Base-by-base conservation (phyloP, 2,329 filamentous ascomycete genomes). In the Colletotrichum musae region DNA sequence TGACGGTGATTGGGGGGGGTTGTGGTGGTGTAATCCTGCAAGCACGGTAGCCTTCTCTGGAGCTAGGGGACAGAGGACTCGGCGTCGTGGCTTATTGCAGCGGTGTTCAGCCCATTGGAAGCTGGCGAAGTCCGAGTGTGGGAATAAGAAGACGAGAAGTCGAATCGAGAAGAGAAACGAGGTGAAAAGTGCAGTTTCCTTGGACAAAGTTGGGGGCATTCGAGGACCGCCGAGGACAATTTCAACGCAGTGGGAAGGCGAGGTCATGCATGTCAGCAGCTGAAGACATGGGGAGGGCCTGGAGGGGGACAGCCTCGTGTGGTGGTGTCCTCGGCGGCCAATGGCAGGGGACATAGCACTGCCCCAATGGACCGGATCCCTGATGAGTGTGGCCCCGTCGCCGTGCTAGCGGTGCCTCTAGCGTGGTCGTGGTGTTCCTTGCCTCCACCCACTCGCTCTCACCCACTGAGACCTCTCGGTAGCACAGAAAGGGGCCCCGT, bases 241-340 rank as follows among this genome's bases (percentile, higher is more conserved):
- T 68, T 68, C 48, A 52, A 52, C 39, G 52, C 45, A 61, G 56
- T 61, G 48, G 62, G 45, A 57, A 53, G 32, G 62, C 51, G 51
- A 66, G 57, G 62, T 54, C 60, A 69, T 69, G 66, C 66, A 66
- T 69, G 66, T 69, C 66, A 69, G 66, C 66, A 69, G 66, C 66
- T 69, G 66, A 69, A 41, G 43, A 57, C 62, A 66, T 56, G 56
- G 62, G 56, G 45, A 32, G 21, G 45, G 9, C 26, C n/a, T 7
- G 15, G 45, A 12, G 50, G 50, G 50, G 62, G 51, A 51, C 66
- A 69, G 62, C 62, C 63, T 54, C 60, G 64, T 58, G 52, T 39
- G 47, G 52, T 52, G 59, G 59, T 51, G 47, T 52, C 28, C 32
- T 26, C 16, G 26, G 21, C 43, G 32, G 15, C 61, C 66, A 65